Evolutionary conservation across 2,329 filamentous ascomycete genomes (phyloP), one percentile per base, ranked within the genome.

Genomic region (Claviceps arundinis): DNA sequence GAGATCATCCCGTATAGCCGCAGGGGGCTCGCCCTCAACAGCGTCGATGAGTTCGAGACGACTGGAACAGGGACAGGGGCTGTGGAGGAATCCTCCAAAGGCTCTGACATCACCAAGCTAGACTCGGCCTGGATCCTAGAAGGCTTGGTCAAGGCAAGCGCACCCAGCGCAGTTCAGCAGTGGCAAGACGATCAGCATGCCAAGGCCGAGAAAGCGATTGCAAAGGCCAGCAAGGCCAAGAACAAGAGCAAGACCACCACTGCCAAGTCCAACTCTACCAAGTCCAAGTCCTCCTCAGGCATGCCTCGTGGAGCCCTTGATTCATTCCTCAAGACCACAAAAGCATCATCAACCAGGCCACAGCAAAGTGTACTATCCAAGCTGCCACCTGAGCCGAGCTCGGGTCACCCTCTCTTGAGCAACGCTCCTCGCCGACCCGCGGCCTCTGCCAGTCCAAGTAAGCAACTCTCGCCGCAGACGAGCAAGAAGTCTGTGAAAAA

Each of bases 51-150:
- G 9, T 70, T 79, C 14, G 74, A 73, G 0, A 74, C 68, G 61
- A 49, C 3, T 17, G 14, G 13, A 13, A 38, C 16, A 40, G 14
- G 16, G 9, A 14, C 65, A 62, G 59, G 59, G 4, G 55, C 55
- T 2, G 53, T 57, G 1, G 67, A 62, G n/a, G 52, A 56, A 13
- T 54, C 52, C 7, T 37, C 52, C 19, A 73, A 71, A 50, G 55
- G 65, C 1, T 89, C 85, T 58, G 82, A 89, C 59, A 85, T 88
- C 0, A 75, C 73, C 8, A 74, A 80, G 30, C 70, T 80, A 1
- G 80, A 87, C 42, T 55, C 64, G n/a, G 57, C 60, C 17, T 73
- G 70, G 70, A 60, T 70, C 5, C 56, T 71, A 17, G 70, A 72
- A 49, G 57, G 56, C 4, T 56, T 69, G n/a, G 62, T 60, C 16